phyloP scores from a whole-genome alignment of 2,329 filamentous ascomycete species.

The Aspergillus pseudonomiae region DNA sequence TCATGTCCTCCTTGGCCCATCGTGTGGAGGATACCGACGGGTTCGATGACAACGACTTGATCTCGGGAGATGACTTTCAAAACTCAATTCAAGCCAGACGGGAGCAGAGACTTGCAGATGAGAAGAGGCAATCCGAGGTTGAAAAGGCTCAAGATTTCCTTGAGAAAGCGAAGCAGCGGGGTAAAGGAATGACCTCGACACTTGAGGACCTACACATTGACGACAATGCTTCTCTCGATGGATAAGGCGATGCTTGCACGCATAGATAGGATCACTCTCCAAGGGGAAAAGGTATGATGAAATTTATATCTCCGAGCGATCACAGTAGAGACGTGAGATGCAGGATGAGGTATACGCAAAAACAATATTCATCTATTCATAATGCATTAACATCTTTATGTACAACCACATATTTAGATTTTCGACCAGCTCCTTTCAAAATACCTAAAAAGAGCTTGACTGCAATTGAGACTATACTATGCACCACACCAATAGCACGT shows the following conservation, averaged over 20 bases:
- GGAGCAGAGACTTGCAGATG: slow-evolving; percentile 37
- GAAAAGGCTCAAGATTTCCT: slow-evolving; percentile 38
- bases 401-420: background rate
- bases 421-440: background rate
- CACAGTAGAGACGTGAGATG: background rate
- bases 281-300: background rate
- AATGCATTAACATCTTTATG: background rate
- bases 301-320: background rate
- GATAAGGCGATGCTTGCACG: background rate
- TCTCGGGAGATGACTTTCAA: slow-evolving; percentile 25
- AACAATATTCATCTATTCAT: background rate
- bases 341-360: background rate
- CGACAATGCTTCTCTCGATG: slow-evolving; percentile 12
- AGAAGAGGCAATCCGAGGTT: slow-evolving; percentile 35
- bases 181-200: slow-evolving; percentile 33
- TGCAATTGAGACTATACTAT: background rate
- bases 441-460: background rate
- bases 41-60: slow-evolving; percentile 20
- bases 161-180: slow-evolving; percentile 36
- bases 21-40: slow-evolving; percentile 18
- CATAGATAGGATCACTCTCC: background rate
- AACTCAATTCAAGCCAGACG: slow-evolving; percentile 35
- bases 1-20: slow-evolving; percentile 36
- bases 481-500: slow-evolving; percentile 24
- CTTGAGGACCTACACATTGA: slow-evolving; percentile 35